phyloP scores from a whole-genome alignment of 106 monocot species.

The Platanthera zijinensis region DNA sequence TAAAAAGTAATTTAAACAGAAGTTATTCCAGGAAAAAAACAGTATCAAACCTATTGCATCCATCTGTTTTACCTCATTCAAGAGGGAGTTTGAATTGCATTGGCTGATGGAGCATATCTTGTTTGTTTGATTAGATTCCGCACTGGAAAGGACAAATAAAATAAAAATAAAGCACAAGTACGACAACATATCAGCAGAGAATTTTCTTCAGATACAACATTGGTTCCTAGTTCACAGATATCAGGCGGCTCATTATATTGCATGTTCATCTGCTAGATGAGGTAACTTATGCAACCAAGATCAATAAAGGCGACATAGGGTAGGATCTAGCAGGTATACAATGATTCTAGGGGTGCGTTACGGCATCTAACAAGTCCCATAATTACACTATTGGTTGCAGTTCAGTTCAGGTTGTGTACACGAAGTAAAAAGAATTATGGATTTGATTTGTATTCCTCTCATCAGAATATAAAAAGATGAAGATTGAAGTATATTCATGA shows the following conservation, averaged over 20 bases:
- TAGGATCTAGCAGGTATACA: too few species aligned
- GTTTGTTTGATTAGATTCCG: slow-evolving; percentile 78
- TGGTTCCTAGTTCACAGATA: neutral
- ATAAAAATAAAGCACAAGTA: neutral
- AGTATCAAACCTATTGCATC: neutral
- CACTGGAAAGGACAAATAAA: slow-evolving; percentile 32
- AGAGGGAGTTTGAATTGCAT: slow-evolving; percentile 78
- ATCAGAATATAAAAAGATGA: too few species aligned
- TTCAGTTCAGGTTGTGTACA: too few species aligned
- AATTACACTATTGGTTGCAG: too few species aligned
- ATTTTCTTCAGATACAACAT: neutral
- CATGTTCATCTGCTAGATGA: too few species aligned
- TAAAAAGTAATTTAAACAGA: neutral
- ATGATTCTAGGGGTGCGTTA: too few species aligned
- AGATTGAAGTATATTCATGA: too few species aligned
- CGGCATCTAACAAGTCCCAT: too few species aligned
- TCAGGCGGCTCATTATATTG: neutral
- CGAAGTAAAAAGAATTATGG: too few species aligned
- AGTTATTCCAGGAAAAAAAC: neutral
- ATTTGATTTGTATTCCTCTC: too few species aligned
- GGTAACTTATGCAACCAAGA: too few species aligned
- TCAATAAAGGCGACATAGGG: too few species aligned
- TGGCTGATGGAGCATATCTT: slow-evolving; percentile 89
- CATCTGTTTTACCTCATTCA: slow-evolving; percentile 67
- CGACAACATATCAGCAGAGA: neutral